Percentiles rank a stretch among this genome's conserved stretches.
These are phyloP conservation scores for Glycine soja DNA, from an alignment of 306 rosid genomes.

Conservation along the genomic window DNA sequence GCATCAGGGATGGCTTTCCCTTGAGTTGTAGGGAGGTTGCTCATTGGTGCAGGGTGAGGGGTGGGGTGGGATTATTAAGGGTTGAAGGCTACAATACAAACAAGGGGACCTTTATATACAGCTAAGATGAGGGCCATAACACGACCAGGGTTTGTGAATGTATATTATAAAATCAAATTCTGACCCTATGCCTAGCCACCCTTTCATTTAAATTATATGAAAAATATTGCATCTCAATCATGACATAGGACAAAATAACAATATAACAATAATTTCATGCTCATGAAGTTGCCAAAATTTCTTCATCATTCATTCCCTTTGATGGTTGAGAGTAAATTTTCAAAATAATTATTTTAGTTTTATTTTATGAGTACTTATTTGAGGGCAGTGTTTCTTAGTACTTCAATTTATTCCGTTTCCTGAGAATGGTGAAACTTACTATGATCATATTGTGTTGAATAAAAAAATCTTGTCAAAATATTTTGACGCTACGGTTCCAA, in stretches of 20 bases:
- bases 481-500: no score
- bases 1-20: slow-evolving; percentile 74
- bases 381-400: background rate
- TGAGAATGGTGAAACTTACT: background rate
- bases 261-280: background rate
- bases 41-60: slow-evolving; percentile 45
- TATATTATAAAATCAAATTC: background rate
- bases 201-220: background rate
- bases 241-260: slow-evolving; percentile 13
- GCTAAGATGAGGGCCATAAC: background rate
- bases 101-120: slow-evolving; percentile 34
- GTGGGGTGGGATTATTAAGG: slow-evolving; percentile 48
- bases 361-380: background rate
- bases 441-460: no score
- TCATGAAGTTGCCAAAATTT: background rate
- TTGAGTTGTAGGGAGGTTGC: slow-evolving; percentile 56
- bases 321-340: background rate
- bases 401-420: background rate
- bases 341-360: background rate
- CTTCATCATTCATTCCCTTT: background rate
- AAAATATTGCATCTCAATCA: slow-evolving; percentile 17
- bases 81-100: background rate
- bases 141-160: background rate
- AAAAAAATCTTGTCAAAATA: no score
- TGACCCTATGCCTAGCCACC: background rate